phyloP scores from a whole-genome alignment of 331 rosid species.

The Stylosanthes scabra region DNA sequence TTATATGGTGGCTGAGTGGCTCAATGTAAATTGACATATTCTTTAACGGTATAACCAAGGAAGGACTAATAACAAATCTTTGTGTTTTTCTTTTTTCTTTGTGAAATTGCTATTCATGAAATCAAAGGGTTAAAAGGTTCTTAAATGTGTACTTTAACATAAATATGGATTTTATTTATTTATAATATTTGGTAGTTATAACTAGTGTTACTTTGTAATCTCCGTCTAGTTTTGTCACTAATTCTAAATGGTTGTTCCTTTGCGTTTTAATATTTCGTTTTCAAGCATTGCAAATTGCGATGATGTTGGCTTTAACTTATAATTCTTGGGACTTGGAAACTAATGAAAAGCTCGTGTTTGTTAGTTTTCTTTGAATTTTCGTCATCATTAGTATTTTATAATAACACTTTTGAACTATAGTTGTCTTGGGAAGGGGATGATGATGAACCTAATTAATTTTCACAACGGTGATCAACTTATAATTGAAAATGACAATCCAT shows the following conservation, averaged over 20 bases:
- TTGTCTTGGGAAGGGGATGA: background rate
- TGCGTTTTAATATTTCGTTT: background rate
- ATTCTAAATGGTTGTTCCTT: background rate
- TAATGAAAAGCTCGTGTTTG: background rate
- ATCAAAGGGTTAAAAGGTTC: background rate
- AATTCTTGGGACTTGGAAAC: background rate
- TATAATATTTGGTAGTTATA: background rate
- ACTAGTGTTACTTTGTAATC: background rate
- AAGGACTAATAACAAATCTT: background rate
- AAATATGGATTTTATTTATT: too few relatives aligned
- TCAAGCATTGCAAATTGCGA: background rate
- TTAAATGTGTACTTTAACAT: too few relatives aligned
- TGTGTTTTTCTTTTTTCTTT: background rate
- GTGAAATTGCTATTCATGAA: background rate
- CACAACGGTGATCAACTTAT: background rate
- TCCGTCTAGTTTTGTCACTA: background rate
- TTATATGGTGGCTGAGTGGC: background rate
- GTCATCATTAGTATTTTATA: background rate
- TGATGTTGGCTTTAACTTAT: background rate
- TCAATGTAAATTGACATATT: background rate
- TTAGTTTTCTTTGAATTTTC: background rate
- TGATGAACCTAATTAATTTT: background rate
- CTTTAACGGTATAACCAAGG: constrained; percentile 17
- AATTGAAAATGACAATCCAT: background rate
- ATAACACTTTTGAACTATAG: background rate